A percentile compares a stretch with the other conserved stretches of the same genome.
Evolutionary conservation across 345 rosid genomes (phyloP).

Genomic region (Boechera divaricarpa): DNA sequence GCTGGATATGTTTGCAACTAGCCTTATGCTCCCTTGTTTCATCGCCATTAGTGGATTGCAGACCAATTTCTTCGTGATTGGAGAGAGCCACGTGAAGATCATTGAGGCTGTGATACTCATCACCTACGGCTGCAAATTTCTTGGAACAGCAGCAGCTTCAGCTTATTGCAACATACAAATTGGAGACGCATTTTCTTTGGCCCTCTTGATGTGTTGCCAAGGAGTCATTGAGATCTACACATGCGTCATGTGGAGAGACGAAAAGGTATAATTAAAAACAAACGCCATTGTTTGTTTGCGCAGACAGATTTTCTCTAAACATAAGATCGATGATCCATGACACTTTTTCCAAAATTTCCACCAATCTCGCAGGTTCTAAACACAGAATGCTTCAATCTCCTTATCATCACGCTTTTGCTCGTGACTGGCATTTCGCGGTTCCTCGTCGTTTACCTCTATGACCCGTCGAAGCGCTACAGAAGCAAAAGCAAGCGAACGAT

Average conservation of each 20-base stretch:
- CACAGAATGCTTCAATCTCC: conserved; percentile 44
- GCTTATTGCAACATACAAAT: conserved; percentile 38
- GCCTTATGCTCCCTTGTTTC: conserved; percentile 43
- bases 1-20: conserved; percentile 42
- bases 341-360: neutral
- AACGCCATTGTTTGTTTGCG: neutral
- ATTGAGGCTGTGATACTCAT: conserved; percentile 38
- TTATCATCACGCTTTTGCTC: conserved; percentile 42
- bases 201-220: conserved; percentile 49
- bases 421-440: conserved; percentile 51
- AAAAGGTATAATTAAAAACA: conserved; percentile 30
- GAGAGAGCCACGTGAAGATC: conserved; percentile 8
- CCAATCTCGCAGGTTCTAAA: conserved; percentile 34
- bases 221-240: conserved; percentile 48
- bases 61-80: conserved; percentile 39
- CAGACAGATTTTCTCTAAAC: neutral
- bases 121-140: conserved; percentile 38
- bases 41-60: conserved; percentile 47
- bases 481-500: conserved; percentile 62
- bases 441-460: conserved; percentile 55
- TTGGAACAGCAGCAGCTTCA: conserved; percentile 39
- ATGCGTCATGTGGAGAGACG: conserved; percentile 45
- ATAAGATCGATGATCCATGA: neutral
- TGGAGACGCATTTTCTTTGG: conserved; percentile 40
- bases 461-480: conserved; percentile 63